A percentile compares a stretch with the other conserved stretches of the same genome.
Conservation (phyloP, 1,284 basidiomycete species). For the Ceratobasidium sp. region DNA sequence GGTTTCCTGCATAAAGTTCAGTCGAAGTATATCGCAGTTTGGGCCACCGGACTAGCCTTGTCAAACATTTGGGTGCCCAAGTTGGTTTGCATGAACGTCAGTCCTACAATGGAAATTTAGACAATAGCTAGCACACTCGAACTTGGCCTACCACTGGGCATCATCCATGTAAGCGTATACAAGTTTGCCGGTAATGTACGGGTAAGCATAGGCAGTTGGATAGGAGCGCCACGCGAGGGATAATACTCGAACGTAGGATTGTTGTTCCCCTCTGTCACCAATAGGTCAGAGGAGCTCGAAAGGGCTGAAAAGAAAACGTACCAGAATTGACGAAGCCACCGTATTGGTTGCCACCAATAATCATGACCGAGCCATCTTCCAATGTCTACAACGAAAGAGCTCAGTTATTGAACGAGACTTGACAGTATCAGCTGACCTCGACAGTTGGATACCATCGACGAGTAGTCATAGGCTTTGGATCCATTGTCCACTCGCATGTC, state of each 20-base stretch:
- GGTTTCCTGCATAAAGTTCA: constrained; percentile 66
- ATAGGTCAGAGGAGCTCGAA: too few species aligned
- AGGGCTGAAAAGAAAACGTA: too few species aligned
- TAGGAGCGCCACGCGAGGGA: constrained; percentile 66
- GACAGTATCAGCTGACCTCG: constrained; percentile 55
- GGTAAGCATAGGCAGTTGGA: constrained; percentile 79
- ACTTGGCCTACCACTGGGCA: constrained; percentile 82
- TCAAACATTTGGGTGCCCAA: constrained; percentile 66
- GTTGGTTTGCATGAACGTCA: constrained; percentile 84
- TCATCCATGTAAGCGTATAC: constrained; percentile 84
- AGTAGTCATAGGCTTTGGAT: constrained; percentile 36
- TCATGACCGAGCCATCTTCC: constrained; percentile 58
- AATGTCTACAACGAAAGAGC: too few species aligned
- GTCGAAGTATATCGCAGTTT: too few species aligned
- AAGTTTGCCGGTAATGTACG: constrained; percentile 88
- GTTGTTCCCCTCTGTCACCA: constrained; percentile 41
- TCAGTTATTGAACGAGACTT: too few species aligned
- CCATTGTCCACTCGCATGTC: constrained; percentile 37
- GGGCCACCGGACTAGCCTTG: constrained; percentile 50
- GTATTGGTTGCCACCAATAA: constrained; percentile 67
- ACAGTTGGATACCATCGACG: constrained; percentile 44
- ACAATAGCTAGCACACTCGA: too few species aligned
- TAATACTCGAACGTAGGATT: constrained; percentile 81
- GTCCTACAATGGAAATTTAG: constrained; percentile 41
- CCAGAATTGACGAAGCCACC: constrained; percentile 85